A percentile compares a stretch with the other conserved stretches of the same genome.
Conservation (phyloP, 1,284 basidiomycete species). For the Fomitopsis schrenkii region DNA sequence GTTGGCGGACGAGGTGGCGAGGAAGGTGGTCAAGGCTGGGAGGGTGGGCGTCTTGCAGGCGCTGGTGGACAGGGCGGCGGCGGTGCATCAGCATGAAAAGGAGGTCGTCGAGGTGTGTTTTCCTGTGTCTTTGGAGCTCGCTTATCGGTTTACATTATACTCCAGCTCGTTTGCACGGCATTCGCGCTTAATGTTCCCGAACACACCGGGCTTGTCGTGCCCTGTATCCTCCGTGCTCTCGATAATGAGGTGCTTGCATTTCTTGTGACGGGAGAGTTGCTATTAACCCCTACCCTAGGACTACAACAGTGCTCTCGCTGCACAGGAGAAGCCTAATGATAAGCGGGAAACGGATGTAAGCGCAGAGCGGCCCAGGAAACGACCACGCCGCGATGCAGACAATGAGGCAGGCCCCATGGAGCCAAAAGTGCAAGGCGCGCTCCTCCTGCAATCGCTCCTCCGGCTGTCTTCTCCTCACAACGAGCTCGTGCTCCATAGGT, state of each 20-base stretch:
- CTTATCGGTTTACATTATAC: neutral
- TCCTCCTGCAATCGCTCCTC: conserved; percentile 81
- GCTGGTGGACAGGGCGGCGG: conserved; percentile 61
- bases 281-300: conserved; percentile 26
- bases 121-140: neutral
- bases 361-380: conserved; percentile 8
- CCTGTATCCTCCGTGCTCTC: conserved; percentile 47
- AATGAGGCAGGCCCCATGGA: conserved; percentile 37
- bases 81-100: conserved; percentile 38
- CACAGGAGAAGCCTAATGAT: neutral
- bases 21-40: conserved; percentile 46
- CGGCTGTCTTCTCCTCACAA: conserved; percentile 64
- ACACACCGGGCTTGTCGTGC: conserved; percentile 37
- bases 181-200: conserved; percentile 49
- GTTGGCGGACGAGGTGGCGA: conserved; percentile 46
- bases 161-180: conserved; percentile 55
- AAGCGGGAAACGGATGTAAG: conserved; percentile 6
- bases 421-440: conserved; percentile 80
- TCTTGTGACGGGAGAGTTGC: neutral
- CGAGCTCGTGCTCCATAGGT: conserved; percentile 68
- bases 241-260: conserved; percentile 20
- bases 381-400: conserved; percentile 14
- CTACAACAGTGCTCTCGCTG: conserved; percentile 23
- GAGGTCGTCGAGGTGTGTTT: conserved; percentile 45
- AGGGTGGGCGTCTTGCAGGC: conserved; percentile 70